Conservation (phyloP, 1,284 basidiomycete genomes). For the Ganoderma meredithae region DNA sequence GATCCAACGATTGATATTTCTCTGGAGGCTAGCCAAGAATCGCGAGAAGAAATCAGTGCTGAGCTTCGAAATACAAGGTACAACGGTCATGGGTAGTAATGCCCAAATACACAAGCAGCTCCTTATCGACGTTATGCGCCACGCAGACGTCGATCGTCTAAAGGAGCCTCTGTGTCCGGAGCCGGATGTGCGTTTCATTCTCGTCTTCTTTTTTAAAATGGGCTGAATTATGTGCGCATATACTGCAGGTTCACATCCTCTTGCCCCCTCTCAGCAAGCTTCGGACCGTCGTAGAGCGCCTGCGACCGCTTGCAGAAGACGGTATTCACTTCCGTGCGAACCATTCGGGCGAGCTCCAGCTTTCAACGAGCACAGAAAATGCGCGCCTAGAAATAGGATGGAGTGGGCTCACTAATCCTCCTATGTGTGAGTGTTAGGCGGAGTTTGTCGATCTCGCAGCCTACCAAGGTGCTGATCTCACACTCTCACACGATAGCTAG, state of each 20-base stretch:
- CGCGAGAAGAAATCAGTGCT: constrained; percentile 76
- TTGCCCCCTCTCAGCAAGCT: constrained; percentile 82
- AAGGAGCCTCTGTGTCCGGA: constrained; percentile 88
- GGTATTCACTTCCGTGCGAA: constrained; percentile 79
- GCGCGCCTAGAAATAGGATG: constrained; percentile 85
- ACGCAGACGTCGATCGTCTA: constrained; percentile 74
- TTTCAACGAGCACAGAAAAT: constrained; percentile 74
- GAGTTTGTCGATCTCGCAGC: not conserved
- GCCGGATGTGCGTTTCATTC: constrained; percentile 73
- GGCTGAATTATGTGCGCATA: not conserved
- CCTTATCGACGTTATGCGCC: constrained; percentile 78
- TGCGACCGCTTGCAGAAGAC: constrained; percentile 74
- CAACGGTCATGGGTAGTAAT: constrained; percentile 59
- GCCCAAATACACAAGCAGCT: constrained; percentile 77
- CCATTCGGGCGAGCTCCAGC: constrained; percentile 65
- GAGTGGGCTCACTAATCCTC: constrained; percentile 77
- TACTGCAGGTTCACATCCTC: constrained; percentile 77
- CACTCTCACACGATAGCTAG: not conserved
- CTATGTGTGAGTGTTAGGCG: constrained; percentile 55
- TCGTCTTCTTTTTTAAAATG: not conserved
- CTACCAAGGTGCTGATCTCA: too few relatives aligned
- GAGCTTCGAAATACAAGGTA: constrained; percentile 73
- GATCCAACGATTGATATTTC: not conserved
- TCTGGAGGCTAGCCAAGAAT: constrained; percentile 73
- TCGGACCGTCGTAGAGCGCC: constrained; percentile 79